These are phyloP conservation scores for Globisporangium orthogonon DNA, from an alignment of 352 stramenopile genomes.

Conservation along the genomic window DNA sequence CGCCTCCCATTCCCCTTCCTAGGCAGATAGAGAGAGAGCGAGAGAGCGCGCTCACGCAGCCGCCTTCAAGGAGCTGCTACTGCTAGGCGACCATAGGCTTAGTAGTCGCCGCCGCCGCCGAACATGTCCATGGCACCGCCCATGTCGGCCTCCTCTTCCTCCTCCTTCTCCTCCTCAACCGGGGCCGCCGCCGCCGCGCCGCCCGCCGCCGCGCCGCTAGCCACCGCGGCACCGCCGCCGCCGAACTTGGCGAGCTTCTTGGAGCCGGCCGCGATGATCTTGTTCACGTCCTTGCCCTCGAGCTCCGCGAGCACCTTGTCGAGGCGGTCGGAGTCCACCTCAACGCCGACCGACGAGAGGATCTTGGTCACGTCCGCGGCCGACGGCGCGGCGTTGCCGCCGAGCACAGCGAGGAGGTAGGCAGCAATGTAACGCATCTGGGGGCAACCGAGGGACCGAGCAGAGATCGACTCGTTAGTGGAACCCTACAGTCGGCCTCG, in stretches of 20 bases:
- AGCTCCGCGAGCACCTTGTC: slow-evolving; percentile 73
- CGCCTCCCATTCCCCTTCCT: too few relatives aligned
- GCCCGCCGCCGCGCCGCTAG: slow-evolving; percentile 39
- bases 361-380: slow-evolving; percentile 91
- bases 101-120: slow-evolving; percentile 83
- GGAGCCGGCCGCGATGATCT: slow-evolving; percentile 75
- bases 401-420: slow-evolving; percentile 94
- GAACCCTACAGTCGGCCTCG: too few relatives aligned
- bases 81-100: slow-evolving; percentile 21
- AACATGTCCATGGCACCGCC: slow-evolving; percentile 88
- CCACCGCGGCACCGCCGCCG: slow-evolving; percentile 44
- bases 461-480: too few relatives aligned
- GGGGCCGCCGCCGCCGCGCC: slow-evolving; percentile 39
- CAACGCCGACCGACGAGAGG: slow-evolving; percentile 85
- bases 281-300: slow-evolving; percentile 76
- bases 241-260: slow-evolving; percentile 84
- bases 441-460: too few relatives aligned
- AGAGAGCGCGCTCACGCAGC: not conserved
- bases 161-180: slow-evolving; percentile 63
- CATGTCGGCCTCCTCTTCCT: slow-evolving; percentile 85
- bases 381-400: slow-evolving; percentile 86
- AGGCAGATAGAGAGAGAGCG: not conserved
- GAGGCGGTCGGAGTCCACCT: slow-evolving; percentile 74
- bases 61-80: not conserved
- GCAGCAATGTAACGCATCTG: slow-evolving; percentile 97